Conservation (phyloP, 2,329 filamentous ascomycete species). For the Monilinia fructicola region DNA sequence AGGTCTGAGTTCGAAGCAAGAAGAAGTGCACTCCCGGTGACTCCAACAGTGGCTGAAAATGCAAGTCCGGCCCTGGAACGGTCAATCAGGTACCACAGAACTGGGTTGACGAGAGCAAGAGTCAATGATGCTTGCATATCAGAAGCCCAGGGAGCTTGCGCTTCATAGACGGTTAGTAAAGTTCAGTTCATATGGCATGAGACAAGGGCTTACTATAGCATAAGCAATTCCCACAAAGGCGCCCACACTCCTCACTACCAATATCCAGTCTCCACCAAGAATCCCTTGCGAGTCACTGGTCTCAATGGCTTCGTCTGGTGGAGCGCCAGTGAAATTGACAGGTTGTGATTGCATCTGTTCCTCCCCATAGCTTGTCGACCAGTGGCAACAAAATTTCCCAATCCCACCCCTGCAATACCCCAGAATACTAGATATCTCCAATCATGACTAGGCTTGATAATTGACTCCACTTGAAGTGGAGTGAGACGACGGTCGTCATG, state of each 20-base stretch:
- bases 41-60: slow-evolving; percentile 70
- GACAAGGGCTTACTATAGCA: slow-evolving; percentile 70
- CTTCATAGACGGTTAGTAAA: slow-evolving; percentile 46
- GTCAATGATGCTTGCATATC: slow-evolving; percentile 91
- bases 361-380: slow-evolving; percentile 76
- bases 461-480: slow-evolving; percentile 54
- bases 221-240: slow-evolving; percentile 73
- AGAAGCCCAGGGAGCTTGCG: slow-evolving; percentile 88
- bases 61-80: slow-evolving; percentile 82
- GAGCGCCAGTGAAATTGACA: slow-evolving; percentile 2
- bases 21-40: slow-evolving; percentile 71
- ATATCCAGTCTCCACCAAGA: slow-evolving; percentile 70
- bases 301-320: slow-evolving; percentile 31
- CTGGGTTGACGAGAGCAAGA: slow-evolving; percentile 85
- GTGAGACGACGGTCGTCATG: slow-evolving; percentile 67
- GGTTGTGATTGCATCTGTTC: slow-evolving; percentile 34
- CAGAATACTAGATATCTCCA: slow-evolving; percentile 76
- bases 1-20: slow-evolving; percentile 75
- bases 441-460: slow-evolving; percentile 47
- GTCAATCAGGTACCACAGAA: slow-evolving; percentile 95
- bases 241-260: slow-evolving; percentile 66
- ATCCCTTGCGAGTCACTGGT: slow-evolving; percentile 36
- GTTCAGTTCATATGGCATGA: slow-evolving; percentile 16
- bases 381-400: slow-evolving; percentile 84
- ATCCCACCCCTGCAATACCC: slow-evolving; percentile 73